A percentile compares a stretch with the other conserved stretches of the same genome.
Evolutionary conservation across 148 eudicot species (phyloP).

Genomic region (Arctostaphylos glauca): DNA sequence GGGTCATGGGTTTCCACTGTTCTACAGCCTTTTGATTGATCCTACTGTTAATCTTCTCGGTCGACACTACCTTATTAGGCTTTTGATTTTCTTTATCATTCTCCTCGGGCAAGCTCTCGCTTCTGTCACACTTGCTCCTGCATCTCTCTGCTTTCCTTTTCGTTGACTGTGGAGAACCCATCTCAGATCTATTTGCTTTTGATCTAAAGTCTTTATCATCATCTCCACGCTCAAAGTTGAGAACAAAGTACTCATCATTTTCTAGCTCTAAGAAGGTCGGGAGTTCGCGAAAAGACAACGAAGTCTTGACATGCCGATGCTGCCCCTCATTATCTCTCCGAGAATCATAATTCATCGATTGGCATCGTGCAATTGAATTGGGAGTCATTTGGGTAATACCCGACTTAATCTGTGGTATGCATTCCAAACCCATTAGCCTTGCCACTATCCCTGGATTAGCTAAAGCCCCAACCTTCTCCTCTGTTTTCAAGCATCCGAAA

Average conservation of each 20-base stretch:
- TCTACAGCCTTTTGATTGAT: not conserved
- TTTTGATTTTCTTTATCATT: conserved; percentile 7
- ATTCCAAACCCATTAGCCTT: conserved; percentile 78
- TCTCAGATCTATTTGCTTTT: conserved; percentile 23
- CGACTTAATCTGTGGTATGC: conserved; percentile 36
- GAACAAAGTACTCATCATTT: conserved; percentile 56
- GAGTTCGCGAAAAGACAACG: conserved; percentile 48
- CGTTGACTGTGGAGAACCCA: conserved; percentile 24
- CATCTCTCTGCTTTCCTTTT: conserved; percentile 14
- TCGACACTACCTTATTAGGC: not conserved
- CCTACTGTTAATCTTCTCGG: not conserved
- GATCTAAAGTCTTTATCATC: conserved; percentile 14
- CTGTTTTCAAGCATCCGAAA: conserved; percentile 5
- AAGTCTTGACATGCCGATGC: conserved; percentile 32
- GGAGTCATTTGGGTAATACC: conserved; percentile 15
- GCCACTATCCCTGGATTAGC: conserved; percentile 58
- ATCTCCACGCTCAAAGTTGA: conserved; percentile 43
- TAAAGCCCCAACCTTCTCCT: conserved; percentile 21
- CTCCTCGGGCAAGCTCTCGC: not conserved
- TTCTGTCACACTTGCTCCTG: not conserved
- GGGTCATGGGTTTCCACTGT: not conserved
- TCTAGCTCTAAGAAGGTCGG: conserved; percentile 36
- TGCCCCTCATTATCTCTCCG: conserved; percentile 33
- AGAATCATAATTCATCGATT: conserved; percentile 39
- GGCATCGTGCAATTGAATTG: conserved; percentile 28